Base-by-base conservation (phyloP, 1,139 yeast species). In the Geotrichum bryndzae region DNA sequence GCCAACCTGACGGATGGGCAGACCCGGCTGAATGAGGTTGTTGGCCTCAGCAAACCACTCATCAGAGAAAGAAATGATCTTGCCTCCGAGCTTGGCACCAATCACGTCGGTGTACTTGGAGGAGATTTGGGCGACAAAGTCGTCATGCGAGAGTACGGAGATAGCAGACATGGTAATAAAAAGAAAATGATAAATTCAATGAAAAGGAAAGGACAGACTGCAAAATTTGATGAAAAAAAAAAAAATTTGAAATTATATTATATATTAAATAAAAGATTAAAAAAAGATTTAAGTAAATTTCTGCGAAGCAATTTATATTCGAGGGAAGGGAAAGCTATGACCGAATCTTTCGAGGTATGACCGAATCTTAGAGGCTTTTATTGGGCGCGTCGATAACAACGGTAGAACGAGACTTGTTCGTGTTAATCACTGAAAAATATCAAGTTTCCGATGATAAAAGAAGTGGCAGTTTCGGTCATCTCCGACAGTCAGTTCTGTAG, bases 21-120 rank as follows among this genome's bases (percentile, higher is more conserved):
- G 80, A 60, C 81, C 81, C 48, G 97, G 92, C 71, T 88, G 86
- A 74, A 90, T 86, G 70, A 92, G 81, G 76, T 92, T 92, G 56
- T 81, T 83, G n/a, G 98, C 97, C 57, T 84, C 92, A 0, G 97
- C 98, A 76, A 92, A 92, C 95, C 96, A 92, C 76, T 92, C 95
- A 73, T 92, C 97, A 53, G 95, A 86, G 70, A 82, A 84, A 27
- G 82, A 76, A 46, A 88, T 70, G 22, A 90, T 84, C 65, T 81
- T 74, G 1, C 96, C 97, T 2, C 96, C 97, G 7, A 92, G 77
- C 69, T 88, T 87, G 67, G 84, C 88, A 56, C 94, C 95, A 66
- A 90, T 82, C n/a, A 91, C 90, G 73, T 94, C 64, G 50, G 62
- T 38, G 52, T 60, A 62, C 18, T 54, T 48, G 15, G 64, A 62